Evolutionary conservation across 139 green algal genomes (phyloP).

Genomic region (Chlamydomonas urium): DNA sequence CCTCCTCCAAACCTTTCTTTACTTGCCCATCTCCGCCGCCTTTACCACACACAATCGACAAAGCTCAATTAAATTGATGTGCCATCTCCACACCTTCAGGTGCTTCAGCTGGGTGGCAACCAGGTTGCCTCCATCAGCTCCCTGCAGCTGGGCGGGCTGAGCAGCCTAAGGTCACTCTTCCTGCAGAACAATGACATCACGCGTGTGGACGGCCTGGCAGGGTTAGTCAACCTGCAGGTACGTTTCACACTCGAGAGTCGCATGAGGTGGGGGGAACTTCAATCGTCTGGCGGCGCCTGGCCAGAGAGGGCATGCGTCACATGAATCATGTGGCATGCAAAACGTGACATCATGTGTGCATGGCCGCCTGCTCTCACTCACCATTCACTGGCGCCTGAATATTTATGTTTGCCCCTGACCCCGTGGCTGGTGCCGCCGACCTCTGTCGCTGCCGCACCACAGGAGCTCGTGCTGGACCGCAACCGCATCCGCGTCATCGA

Average conservation of each 20-base stretch:
- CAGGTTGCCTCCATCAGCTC: slow-evolving; percentile 39
- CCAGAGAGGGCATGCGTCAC: no score
- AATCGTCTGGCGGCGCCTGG: no score
- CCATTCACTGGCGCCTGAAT: no score
- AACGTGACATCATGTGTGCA: no score
- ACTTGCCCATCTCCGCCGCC: no score
- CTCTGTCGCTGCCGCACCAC: background rate
- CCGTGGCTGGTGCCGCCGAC: no score
- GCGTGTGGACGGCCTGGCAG: slow-evolving; percentile 55
- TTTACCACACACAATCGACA: background rate
- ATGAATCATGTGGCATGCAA: no score
- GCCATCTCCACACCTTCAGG: slow-evolving; percentile 32
- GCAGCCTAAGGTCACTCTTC: slow-evolving; percentile 49
- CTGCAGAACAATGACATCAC: slow-evolving; percentile 66
- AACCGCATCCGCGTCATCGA: slow-evolving; percentile 58
- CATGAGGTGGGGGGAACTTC: no score
- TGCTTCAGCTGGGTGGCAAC: slow-evolving; percentile 52
- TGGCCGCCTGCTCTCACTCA: no score
- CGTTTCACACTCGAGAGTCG: background rate
- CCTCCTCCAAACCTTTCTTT: background rate
- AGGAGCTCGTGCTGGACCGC: slow-evolving; percentile 65
- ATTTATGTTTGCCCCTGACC: no score
- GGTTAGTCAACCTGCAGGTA: slow-evolving; percentile 49
- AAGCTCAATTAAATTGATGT: background rate
- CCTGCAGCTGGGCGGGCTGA: slow-evolving; percentile 38